Conservation (phyloP, 176 grass and related monocot genomes). For the Eragrostis nindensis region DNA sequence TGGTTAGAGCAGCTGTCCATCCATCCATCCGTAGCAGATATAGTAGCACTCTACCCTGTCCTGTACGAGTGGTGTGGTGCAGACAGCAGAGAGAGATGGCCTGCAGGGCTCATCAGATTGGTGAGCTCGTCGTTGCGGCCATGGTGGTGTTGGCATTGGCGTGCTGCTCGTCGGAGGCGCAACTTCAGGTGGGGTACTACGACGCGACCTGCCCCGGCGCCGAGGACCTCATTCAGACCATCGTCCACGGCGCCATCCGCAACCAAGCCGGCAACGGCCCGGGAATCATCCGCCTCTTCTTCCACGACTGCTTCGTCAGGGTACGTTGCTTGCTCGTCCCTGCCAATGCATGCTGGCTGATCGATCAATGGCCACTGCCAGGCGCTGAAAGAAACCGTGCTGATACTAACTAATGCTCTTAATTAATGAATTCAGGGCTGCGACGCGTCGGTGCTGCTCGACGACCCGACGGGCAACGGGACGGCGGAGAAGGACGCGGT, state of each 20-base stretch:
- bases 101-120: too few relatives aligned
- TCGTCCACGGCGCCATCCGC: conserved; percentile 54
- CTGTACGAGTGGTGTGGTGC: neutral
- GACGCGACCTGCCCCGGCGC: conserved; percentile 16
- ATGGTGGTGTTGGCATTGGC: neutral
- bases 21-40: neutral
- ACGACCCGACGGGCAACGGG: conserved; percentile 39
- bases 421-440: conserved; percentile 45
- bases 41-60: too few relatives aligned
- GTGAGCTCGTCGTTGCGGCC: neutral
- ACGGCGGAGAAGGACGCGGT: conserved; percentile 54
- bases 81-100: neutral
- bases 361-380: too few relatives aligned
- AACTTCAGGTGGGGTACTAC: conserved; percentile 53
- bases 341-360: too few relatives aligned
- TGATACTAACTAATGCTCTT: too few relatives aligned
- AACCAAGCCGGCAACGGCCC: conserved; percentile 55
- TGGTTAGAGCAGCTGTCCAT: neutral
- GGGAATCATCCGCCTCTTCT: conserved; percentile 67
- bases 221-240: conserved; percentile 41
- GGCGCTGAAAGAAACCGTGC: too few relatives aligned
- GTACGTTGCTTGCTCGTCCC: neutral
- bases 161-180: conserved; percentile 1
- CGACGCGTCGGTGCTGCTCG: conserved; percentile 69
- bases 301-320: conserved; percentile 86